These are phyloP conservation scores for Neonectria hederae DNA, from an alignment of 2,329 filamentous ascomycete genomes.

Conservation along the genomic window DNA sequence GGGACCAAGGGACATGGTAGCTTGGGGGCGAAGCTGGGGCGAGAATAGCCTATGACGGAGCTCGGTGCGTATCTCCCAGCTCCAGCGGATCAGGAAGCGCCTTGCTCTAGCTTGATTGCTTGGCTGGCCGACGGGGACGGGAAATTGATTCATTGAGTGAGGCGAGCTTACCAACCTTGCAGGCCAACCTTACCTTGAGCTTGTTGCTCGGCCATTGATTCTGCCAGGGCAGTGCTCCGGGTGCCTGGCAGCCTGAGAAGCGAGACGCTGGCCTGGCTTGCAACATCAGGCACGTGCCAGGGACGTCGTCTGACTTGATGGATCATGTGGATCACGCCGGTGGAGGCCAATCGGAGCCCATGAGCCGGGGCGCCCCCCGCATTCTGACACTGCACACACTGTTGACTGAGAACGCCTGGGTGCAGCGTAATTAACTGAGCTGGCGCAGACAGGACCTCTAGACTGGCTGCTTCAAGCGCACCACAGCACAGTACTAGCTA, in stretches of 20 bases:
- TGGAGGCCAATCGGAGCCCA: constrained; percentile 40
- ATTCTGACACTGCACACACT: constrained; percentile 41
- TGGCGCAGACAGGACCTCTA: not conserved
- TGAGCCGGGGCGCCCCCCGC: constrained; percentile 35
- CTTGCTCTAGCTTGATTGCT: not conserved
- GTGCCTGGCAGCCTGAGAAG: constrained; percentile 2
- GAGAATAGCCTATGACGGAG: not conserved
- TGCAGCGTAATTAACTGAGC: constrained; percentile 2
- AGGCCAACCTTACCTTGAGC: not conserved
- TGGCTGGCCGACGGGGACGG: not conserved
- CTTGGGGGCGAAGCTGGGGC: constrained; percentile 17
- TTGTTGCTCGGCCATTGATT: constrained; percentile 10
- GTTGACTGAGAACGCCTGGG: constrained; percentile 1
- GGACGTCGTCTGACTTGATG: constrained; percentile 45
- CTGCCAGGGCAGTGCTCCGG: constrained; percentile 3
- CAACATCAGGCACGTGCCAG: constrained; percentile 42
- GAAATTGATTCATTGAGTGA: constrained; percentile 7
- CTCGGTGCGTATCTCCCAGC: not conserved
- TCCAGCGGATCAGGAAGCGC: not conserved
- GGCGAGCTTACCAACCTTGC: constrained; percentile 1
- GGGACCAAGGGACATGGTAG: constrained; percentile 23
- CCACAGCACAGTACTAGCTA: not conserved
- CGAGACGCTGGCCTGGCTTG: constrained; percentile 19
- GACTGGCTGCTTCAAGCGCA: not conserved
- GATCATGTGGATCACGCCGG: constrained; percentile 42